Evolutionary conservation across 345 rosid genomes (phyloP), one percentile per base, ranked within the genome.

Genomic region (Angophora floribunda): DNA sequence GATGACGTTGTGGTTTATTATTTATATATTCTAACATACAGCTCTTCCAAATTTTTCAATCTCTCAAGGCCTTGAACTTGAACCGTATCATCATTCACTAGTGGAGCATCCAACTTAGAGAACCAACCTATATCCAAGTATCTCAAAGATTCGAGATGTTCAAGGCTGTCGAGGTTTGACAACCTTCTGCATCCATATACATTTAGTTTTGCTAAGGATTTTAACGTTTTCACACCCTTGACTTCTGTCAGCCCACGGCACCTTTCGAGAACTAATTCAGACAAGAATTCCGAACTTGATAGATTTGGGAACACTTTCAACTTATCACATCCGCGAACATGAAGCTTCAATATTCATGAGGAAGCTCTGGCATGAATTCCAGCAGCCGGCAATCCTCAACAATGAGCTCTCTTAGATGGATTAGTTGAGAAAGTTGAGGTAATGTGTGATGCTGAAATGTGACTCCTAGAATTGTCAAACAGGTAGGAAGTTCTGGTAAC

Each of bases 401-500:
- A 2, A 24, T 32, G 6, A 67, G 80, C 22, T 67, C 80, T 32
- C 8, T 32, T 16, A 67, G 45, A 8, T 32, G 45, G 6, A 12
- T 4, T 32, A 67, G 80, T 22, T 32, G 45, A 4, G 13, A 67
- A 67, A 67, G 80, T 32, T 16, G 22, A 32, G 80, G 45, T 7
- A 67, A 4, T 7, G 80, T 9, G 45, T 1, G 6, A 32, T 32
- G 80, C 1, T 32, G 6, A 67, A 12, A 16, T 1, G 45, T 32
- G 80, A 67, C 21, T 32, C 19, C 44, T 1, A 67, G 12, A 9
- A 67, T 1, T 1, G 4, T 16, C 9, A 67, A 36, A 67, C 2
- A 0, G 7, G 4, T 0, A 1, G 80, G 80, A 67, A 67, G 24
- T 1, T 67, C 1, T 19, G 14, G 14, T 19, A 75, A 21, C 24